Evolutionary conservation across 2,329 filamentous ascomycete genomes (phyloP), one percentile per base, ranked within the genome.

Genomic region (Neonectria neomacrospora): DNA sequence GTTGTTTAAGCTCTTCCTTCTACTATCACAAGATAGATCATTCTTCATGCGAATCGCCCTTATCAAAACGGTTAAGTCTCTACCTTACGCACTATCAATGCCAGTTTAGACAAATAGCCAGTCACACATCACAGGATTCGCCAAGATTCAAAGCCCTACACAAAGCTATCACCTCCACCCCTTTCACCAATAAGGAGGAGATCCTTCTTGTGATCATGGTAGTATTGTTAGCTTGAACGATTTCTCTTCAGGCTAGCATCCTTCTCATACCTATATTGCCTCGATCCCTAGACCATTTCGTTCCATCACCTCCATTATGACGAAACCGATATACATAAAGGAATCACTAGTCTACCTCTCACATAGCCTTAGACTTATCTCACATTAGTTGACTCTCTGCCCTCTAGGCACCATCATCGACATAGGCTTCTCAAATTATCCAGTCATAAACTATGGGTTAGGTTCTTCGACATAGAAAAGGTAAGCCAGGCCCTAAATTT

Each of bases 1-100:
- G 14, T 11, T 37, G 16, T 37, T 26, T 30, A 20, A 48, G 23
- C 26, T 30, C 45, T 14, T 28, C 44, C 23, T 47, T 47, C 16
- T 2, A 16, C 45, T 16, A 30, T 18, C 45, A 8, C 16, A 11
- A 48, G 18, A 48, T n/a, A 18, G 45, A 48, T 48, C 45, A 23
- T 48, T 48, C 16, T 48, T 48, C 16, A 48, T 48, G 26, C 26
- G n/a, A 48, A 48, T 48, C 16, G 44, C 44, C 23, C 14, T 48
- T 48, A 16, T 30, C 3, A 5, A 30, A 26, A 30, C 14, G 2
- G 30, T 18, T 8, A 30, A 48, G 44, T 32, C 30, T 32, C 30
- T 12, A 5, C 30, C 44, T 47, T 47, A 47, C 22, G 12, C 22
- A 16, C 22, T 7, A 47, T 47, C 12, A 47, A 28, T 47, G 12